These are phyloP conservation scores for Medicago ruthenica DNA, from an alignment of 306 rosid species.

Conservation along the genomic window DNA sequence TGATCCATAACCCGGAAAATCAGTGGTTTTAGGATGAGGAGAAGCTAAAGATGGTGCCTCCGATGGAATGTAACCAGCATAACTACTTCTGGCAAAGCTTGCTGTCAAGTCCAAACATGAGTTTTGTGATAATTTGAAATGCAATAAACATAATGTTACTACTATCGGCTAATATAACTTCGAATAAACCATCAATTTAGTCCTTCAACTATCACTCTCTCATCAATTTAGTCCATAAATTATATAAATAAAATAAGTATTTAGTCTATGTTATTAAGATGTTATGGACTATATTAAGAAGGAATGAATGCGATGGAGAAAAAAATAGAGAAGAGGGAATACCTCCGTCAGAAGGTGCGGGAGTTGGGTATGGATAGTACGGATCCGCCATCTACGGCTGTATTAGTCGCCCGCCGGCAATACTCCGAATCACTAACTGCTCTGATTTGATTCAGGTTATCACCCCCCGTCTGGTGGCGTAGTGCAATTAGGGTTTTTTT, in stretches of 20 bases:
- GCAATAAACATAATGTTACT: neutral
- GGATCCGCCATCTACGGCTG: constrained; percentile 62
- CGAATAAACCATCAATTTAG: neutral
- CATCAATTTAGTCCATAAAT: neutral
- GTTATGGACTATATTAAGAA: neutral
- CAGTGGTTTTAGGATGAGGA: constrained; percentile 45
- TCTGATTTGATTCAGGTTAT: neutral
- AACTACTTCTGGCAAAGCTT: constrained; percentile 49
- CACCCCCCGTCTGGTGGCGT: neutral
- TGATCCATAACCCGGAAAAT: constrained; percentile 47
- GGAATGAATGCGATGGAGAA: neutral
- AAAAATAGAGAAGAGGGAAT: constrained; percentile 2
- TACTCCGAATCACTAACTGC: constrained; percentile 1
- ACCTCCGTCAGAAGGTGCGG: constrained; percentile 55
- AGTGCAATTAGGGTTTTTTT: neutral
- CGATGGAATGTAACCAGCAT: constrained; percentile 59
- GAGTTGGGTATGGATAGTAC: constrained; percentile 49
- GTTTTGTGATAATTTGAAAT: neutral
- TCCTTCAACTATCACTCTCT: neutral
- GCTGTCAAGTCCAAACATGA: constrained; percentile 45
- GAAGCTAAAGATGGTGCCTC: constrained; percentile 53
- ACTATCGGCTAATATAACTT: neutral
- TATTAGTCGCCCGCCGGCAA: constrained; percentile 1
- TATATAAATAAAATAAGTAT: too few relatives aligned
- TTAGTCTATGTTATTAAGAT: too few relatives aligned